Conservation (phyloP, 805 yeast genomes). For the Pichia exigua region DNA sequence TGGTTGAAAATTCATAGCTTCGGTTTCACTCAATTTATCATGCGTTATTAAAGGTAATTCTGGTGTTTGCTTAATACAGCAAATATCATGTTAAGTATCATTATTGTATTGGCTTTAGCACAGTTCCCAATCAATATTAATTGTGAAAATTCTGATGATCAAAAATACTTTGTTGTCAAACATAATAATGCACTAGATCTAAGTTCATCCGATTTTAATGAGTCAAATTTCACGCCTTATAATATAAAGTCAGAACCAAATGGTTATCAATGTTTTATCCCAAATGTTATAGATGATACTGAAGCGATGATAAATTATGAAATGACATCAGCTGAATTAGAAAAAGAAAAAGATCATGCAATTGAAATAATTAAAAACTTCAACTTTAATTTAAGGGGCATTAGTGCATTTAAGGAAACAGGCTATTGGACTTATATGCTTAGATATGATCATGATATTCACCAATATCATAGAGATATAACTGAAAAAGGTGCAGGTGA, state of each 20-base stretch:
- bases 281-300: neutral
- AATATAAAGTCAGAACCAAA: neutral
- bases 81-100: neutral
- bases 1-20: neutral
- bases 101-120: neutral
- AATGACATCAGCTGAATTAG: conserved; percentile 2
- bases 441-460: conserved; percentile 8
- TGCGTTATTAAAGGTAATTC: neutral
- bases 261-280: conserved; percentile 2
- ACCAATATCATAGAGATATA: conserved; percentile 11
- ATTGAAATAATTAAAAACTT: conserved; percentile 13
- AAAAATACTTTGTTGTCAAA: neutral
- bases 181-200: neutral
- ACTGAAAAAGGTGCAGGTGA: neutral
- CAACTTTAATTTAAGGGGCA: neutral
- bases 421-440: conserved; percentile 17
- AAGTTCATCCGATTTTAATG: neutral
- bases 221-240: neutral
- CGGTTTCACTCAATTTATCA: neutral
- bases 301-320: neutral
- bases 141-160: neutral
- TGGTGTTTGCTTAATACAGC: neutral
- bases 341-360: conserved; percentile 16
- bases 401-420: conserved; percentile 2
- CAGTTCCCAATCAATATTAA: neutral